Conservation (phyloP, 1,139 yeast genomes). For the Tardiomyces depauwii region DNA sequence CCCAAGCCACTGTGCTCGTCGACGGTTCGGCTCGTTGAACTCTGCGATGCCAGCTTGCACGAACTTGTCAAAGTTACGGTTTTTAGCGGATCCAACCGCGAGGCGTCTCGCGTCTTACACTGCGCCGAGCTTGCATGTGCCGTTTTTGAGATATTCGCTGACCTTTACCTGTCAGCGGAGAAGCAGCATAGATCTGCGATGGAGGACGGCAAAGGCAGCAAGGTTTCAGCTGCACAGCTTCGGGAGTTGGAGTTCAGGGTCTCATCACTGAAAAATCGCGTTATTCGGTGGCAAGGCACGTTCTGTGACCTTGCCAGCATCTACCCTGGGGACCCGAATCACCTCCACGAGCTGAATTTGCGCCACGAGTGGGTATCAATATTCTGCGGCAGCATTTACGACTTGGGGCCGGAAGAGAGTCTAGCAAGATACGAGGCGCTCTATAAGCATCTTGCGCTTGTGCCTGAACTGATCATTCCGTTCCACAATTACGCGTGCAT, state of each 20-base stretch:
- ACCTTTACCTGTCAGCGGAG: constrained; percentile 24
- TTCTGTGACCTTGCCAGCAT: constrained; percentile 10
- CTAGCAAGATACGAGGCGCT: constrained; percentile 17
- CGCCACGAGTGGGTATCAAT: constrained; percentile 35
- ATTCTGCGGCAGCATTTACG: constrained; percentile 27
- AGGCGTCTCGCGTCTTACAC: not conserved
- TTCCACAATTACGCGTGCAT: constrained; percentile 33
- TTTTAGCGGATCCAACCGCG: not conserved
- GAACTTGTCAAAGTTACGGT: not conserved
- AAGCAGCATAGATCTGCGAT: constrained; percentile 1
- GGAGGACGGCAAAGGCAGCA: not conserved
- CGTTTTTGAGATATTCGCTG: constrained; percentile 48
- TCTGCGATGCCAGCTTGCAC: not conserved
- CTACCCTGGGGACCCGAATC: not conserved
- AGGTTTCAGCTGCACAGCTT: not conserved
- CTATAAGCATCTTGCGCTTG: constrained; percentile 9
- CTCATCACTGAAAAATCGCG: constrained; percentile 3
- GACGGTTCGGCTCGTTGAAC: not conserved
- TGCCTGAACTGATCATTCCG: constrained; percentile 24
- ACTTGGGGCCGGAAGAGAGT: constrained; percentile 20
- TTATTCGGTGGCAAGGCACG: constrained; percentile 14
- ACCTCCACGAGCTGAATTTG: constrained; percentile 4
- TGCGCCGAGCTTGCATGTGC: constrained; percentile 20
- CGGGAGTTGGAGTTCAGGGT: not conserved
- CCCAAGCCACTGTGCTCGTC: not conserved